Base-by-base conservation (phyloP, 768 basidiomycete genomes). In the Lyophyllum shimeji region DNA sequence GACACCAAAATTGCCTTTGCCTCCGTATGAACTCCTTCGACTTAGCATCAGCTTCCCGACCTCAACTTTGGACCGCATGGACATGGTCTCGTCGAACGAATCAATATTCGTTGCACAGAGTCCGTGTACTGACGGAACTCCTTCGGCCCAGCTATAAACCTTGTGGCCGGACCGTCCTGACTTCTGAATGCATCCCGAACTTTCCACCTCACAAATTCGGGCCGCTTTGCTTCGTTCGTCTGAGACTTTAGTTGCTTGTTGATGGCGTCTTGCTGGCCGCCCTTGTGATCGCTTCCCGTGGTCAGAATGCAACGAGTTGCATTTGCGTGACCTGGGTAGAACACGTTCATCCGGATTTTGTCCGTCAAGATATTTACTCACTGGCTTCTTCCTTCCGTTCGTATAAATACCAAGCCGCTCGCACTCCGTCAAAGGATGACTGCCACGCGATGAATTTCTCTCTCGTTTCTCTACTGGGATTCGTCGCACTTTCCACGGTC, bases 251-350 rank as follows among this genome's bases (percentile, higher is more conserved):
- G 17, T 4, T 21, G 20, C n/a, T 34, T 17, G 47, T 17, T 57
- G 43, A 46, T 50, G 17, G 21, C 2, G 15, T 7, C 21, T 33
- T 15, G 43, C 27, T 49, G 12, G 7, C 1, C 33, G 46, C 42
- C 54, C 40, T 12, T 50, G 55, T 60, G 58, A 60, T 52, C 34
- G 13, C 24, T n/a, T 48, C 53, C 39, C 51, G 24, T 56, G 59
- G 50, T 34, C 52, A 50, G 29, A 34, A 37, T 23, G 46, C 24
- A 49, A 37, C 15, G 17, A 33, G 46, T 27, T 13, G 7, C 23
- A 24, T 13, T 29, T 7, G 20, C 9, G 34, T 50, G 25, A 24
- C 23, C 27, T 39, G 15, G 9, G 37, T 29, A 37, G 46, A 45
- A 55, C 7, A 13, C n/a, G 9, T 9, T 27, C 29, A 23, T 31